phyloP scores from a whole-genome alignment of 495 filamentous ascomycete species.

The Wilcoxina mikolae region DNA sequence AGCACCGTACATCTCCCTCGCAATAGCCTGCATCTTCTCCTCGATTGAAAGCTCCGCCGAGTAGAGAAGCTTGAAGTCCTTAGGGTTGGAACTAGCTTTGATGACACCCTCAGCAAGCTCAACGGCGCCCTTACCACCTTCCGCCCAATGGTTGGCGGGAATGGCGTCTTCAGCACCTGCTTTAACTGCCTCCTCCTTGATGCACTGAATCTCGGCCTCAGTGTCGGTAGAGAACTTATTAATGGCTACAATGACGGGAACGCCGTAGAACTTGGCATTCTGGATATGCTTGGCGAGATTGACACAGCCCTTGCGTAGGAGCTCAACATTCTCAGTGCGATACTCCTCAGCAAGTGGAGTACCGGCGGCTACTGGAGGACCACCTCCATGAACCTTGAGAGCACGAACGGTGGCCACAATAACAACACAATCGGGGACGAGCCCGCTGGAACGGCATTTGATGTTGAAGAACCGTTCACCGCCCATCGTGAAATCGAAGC shows the following conservation, averaged over 20 bases:
- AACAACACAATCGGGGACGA: slow-evolving; percentile 83
- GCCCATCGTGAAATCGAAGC: slow-evolving; percentile 99
- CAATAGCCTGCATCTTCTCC: slow-evolving; percentile 83
- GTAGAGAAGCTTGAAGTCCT: slow-evolving; percentile 84
- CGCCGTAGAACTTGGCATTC: slow-evolving; percentile 75
- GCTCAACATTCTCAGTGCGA: slow-evolving; percentile 79
- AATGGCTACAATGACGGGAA: slow-evolving; percentile 94
- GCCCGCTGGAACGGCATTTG: slow-evolving; percentile 88
- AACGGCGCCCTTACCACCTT: slow-evolving; percentile 81
- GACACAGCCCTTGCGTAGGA: slow-evolving; percentile 75
- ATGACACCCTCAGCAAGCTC: slow-evolving; percentile 82
- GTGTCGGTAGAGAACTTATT: slow-evolving; percentile 94
- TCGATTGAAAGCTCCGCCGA: slow-evolving; percentile 63
- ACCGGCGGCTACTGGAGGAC: slow-evolving; percentile 78
- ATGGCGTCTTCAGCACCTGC: slow-evolving; percentile 91
- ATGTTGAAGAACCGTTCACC: slow-evolving; percentile 99
- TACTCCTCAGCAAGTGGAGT: slow-evolving; percentile 71
- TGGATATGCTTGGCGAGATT: slow-evolving; percentile 88
- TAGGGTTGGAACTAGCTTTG: slow-evolving; percentile 63
- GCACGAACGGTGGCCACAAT: slow-evolving; percentile 92
- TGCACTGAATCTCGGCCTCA: slow-evolving; percentile 73
- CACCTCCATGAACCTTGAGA: slow-evolving; percentile 91
- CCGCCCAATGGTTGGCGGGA: slow-evolving; percentile 89
- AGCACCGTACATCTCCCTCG: slow-evolving; percentile 85
- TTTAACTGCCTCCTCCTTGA: slow-evolving; percentile 78